Evolutionary conservation across 108 stramenopile species (phyloP).

Genomic region (Cyclostephanos invisitatus): DNA sequence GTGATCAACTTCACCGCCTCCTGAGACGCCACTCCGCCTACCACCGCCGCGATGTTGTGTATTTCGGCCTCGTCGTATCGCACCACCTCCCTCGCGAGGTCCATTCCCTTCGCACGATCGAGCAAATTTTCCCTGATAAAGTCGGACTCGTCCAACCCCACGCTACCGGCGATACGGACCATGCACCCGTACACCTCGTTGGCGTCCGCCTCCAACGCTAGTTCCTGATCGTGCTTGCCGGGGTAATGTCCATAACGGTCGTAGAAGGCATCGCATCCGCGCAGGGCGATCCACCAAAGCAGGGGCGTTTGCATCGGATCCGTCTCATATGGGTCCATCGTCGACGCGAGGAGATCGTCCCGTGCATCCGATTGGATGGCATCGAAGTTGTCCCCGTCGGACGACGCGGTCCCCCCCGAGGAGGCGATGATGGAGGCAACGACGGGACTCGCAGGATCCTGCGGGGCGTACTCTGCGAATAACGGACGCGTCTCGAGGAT

Average conservation of each 20-base stretch:
- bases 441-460: constrained; percentile 40
- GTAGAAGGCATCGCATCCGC: constrained; percentile 79
- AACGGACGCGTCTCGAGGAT: constrained; percentile 62
- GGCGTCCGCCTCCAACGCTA: constrained; percentile 61
- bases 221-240: constrained; percentile 56
- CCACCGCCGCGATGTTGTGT: constrained; percentile 84
- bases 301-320: constrained; percentile 71
- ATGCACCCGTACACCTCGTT: constrained; percentile 51
- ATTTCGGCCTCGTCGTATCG: constrained; percentile 90
- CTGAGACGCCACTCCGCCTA: constrained; percentile 94
- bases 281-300: constrained; percentile 84
- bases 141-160: constrained; percentile 59
- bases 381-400: constrained; percentile 33
- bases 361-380: constrained; percentile 22
- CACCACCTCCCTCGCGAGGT: constrained; percentile 73
- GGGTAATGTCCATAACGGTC: constrained; percentile 72
- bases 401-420: constrained; percentile 2
- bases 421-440: constrained; percentile 17
- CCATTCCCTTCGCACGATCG: constrained; percentile 37
- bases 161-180: constrained; percentile 38
- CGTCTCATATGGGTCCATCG: constrained; percentile 72
- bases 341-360: constrained; percentile 54
- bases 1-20: constrained; percentile 97
- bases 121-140: constrained; percentile 36
- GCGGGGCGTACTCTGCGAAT: constrained; percentile 50